Evolutionary conservation across 2,329 filamentous ascomycete genomes (phyloP).

Genomic region (Ploettnerulaceae sp.): DNA sequence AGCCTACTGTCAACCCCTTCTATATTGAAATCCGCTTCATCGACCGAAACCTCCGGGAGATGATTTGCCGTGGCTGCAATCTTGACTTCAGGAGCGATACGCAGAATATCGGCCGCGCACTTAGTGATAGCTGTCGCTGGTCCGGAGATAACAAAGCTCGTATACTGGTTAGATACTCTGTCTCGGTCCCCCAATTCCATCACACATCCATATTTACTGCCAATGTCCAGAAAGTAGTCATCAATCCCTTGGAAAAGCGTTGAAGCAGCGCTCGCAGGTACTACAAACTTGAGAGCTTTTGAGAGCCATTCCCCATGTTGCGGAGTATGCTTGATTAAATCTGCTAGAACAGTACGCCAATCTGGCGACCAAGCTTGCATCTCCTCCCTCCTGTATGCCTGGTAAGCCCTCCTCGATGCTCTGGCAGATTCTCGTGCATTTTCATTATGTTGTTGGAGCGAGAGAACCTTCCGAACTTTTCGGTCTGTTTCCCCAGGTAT

Average conservation of each 20-base stretch:
- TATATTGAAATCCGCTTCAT: not conserved
- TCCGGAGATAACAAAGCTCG: conserved; percentile 23
- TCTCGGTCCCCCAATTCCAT: conserved; percentile 15
- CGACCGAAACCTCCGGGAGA: not conserved
- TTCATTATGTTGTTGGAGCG: not conserved
- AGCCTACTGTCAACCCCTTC: not conserved
- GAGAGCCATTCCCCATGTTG: conserved; percentile 21
- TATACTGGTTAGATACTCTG: not conserved
- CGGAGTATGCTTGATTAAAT: conserved; percentile 19
- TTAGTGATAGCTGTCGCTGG: conserved; percentile 18
- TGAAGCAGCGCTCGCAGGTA: conserved; percentile 10
- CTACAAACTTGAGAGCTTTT: conserved; percentile 16
- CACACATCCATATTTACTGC: conserved; percentile 18
- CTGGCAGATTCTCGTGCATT: not conserved
- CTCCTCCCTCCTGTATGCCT: conserved; percentile 5
- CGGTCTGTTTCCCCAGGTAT: not conserved
- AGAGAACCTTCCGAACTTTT: conserved; percentile 6
- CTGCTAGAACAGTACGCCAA: conserved; percentile 23
- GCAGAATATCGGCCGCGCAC: conserved; percentile 19
- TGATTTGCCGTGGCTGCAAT: conserved; percentile 4
- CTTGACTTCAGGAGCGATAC: conserved; percentile 14
- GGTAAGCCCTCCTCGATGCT: conserved; percentile 8
- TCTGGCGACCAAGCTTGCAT: conserved; percentile 16
- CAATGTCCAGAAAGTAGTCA: conserved; percentile 24
- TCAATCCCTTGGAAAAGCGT: conserved; percentile 20